Evolutionary conservation across 1,284 basidiomycete genomes (phyloP).

Genomic region (Xerocomus amazonicus): DNA sequence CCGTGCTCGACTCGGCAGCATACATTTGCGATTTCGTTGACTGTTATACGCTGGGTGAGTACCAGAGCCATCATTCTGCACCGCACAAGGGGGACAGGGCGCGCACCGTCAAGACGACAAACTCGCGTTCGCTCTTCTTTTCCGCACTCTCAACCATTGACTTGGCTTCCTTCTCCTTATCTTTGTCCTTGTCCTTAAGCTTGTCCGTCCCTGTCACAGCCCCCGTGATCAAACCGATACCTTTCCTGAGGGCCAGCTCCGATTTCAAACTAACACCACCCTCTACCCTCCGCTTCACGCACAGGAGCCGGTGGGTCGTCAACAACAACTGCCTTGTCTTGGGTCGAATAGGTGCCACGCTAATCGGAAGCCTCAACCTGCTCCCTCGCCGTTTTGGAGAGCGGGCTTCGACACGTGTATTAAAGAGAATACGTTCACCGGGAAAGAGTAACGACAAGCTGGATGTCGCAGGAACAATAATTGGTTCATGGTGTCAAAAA

Average conservation of each 20-base stretch:
- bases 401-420: slow-evolving; percentile 51
- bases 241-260: slow-evolving; percentile 42
- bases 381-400: slow-evolving; percentile 58
- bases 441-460: slow-evolving; percentile 43
- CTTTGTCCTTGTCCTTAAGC: slow-evolving; percentile 32
- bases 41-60: slow-evolving; percentile 31
- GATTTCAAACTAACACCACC: slow-evolving; percentile 43
- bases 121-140: slow-evolving; percentile 54
- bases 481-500: too few species aligned
- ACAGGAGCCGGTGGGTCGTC: slow-evolving; percentile 55
- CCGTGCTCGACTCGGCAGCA: slow-evolving; percentile 40
- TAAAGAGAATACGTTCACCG: slow-evolving; percentile 49
- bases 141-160: slow-evolving; percentile 47
- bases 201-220: slow-evolving; percentile 41
- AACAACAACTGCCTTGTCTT: slow-evolving; percentile 57
- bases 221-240: slow-evolving; percentile 25
- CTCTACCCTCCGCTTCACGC: slow-evolving; percentile 47
- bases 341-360: slow-evolving; percentile 45
- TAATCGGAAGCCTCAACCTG: slow-evolving; percentile 51
- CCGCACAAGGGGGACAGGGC: background rate
- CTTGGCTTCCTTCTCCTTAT: slow-evolving; percentile 39
- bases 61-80: background rate
- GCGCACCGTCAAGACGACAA: slow-evolving; percentile 60
- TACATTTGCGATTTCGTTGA: slow-evolving; percentile 53
- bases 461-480: too few species aligned